A percentile compares a stretch with the other conserved stretches of the same genome.
Evolutionary conservation across 2,329 filamentous ascomycete species (phyloP).

Genomic region (Penicillium sp.): DNA sequence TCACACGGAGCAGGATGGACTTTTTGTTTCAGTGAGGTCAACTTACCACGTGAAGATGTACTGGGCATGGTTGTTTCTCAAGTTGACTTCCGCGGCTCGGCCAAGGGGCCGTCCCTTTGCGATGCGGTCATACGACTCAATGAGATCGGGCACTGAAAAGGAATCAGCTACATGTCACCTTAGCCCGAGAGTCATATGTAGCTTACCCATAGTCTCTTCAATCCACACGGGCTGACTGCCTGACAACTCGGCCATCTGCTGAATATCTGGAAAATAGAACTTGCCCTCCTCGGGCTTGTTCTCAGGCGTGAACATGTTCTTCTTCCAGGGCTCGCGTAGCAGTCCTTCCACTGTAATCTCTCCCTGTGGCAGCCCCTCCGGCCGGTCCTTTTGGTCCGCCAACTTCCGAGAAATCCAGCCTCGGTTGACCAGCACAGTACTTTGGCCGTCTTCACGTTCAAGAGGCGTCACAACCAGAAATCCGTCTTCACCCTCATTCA

Average conservation of each 20-base stretch:
- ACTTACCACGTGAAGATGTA: slow-evolving; percentile 98
- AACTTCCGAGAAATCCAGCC: slow-evolving; percentile 88
- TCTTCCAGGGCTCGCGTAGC: slow-evolving; percentile 88
- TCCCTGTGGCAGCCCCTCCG: slow-evolving; percentile 66
- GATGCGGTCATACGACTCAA: slow-evolving; percentile 74
- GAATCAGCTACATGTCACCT: slow-evolving; percentile 13
- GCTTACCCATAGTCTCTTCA: slow-evolving; percentile 87
- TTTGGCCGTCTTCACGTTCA: slow-evolving; percentile 62
- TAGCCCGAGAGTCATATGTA: slow-evolving; percentile 4
- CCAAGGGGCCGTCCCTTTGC: slow-evolving; percentile 86
- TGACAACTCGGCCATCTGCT: slow-evolving; percentile 81
- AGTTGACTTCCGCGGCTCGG: slow-evolving; percentile 81
- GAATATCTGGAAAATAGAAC: slow-evolving; percentile 94
- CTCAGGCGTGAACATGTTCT: slow-evolving; percentile 94
- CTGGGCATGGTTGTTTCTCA: slow-evolving; percentile 95
- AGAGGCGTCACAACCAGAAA: slow-evolving; percentile 91
- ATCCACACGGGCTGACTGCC: slow-evolving; percentile 91
- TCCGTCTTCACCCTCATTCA: slow-evolving; percentile 86
- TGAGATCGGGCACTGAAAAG: slow-evolving; percentile 69
- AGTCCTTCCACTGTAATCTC: slow-evolving; percentile 81
- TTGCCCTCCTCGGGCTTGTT: slow-evolving; percentile 80
- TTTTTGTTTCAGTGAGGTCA: background rate
- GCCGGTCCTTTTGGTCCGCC: slow-evolving; percentile 62
- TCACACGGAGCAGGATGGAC: background rate
- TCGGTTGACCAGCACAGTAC: slow-evolving; percentile 81